Base-by-base conservation (phyloP, 441 rosid species). In the Jatropha multifida region DNA sequence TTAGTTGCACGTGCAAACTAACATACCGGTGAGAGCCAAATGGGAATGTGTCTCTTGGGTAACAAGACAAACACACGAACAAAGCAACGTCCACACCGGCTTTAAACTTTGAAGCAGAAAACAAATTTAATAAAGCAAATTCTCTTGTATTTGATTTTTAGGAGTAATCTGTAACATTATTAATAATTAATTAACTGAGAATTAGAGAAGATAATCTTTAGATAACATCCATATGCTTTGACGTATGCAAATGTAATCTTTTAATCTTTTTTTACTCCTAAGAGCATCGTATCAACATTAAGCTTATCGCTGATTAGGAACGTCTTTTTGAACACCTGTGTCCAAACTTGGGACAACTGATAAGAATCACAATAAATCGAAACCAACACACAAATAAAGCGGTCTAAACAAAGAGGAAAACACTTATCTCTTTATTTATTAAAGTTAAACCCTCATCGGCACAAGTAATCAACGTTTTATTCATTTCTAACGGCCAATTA, bases 161-260 rank as follows among this genome's bases (percentile, higher is more conserved):
- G 23, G 23, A 23, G 23, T 23, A 23, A 23, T 23, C 23, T 23
- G 23, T 23, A 23, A 23, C 23, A 23, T 23, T 23, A 23, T 23
- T 23, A 12, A 51, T 12, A 51, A 3, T 3, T 42, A 54, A 12
- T 54, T 8, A 67, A 49, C 80, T 74, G 68, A 82, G 72, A 81
- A 75, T 69, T 76, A 58, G 65, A 81, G 78, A 78, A 46, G 46
- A 27, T 52, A 26, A 20, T n/a, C 69, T 72, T 74, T 77, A 70
- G 82, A 80, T 68, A 77, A 75, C 67, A 78, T 77, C 83, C 74
- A 27, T 55, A 23, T 65, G 6, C 11, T 70, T 73, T 74, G 52
- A 75, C 71, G 11, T 58, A 72, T 52, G 13, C 26, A 56, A 52
- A 52, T 5, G 13, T 52, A 0, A 23, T 23, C 23, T 23, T 23